Evolutionary conservation across 148 eudicot species (phyloP), one percentile per base, ranked within the genome.

Genomic region (Rhododendron williamsianum): DNA sequence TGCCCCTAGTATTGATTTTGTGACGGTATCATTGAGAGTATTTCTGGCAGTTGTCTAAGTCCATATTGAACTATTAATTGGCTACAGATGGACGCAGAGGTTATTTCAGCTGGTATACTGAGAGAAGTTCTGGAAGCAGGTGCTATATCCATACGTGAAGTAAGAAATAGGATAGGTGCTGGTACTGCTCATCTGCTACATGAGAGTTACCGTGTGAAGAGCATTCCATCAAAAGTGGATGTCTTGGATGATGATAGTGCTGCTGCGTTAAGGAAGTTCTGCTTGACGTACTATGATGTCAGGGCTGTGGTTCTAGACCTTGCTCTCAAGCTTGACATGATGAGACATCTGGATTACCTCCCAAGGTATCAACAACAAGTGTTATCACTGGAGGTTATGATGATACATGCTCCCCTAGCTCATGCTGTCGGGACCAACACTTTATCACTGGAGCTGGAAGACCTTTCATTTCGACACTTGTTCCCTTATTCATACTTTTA

Each of bases 31-130:
- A 58, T 30, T 12, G 41, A 72, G 76, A 33, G 6, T 72, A 1
- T 33, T 27, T 72, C 1, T 43, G 12, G 10, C 49, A 19, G 23
- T 4, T 43, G 56, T n/a, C 56, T 51, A 51, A 10, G 54, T 52
- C 65, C 15, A 25, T 30, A 30, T 15, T 82, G 74, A 41, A 41
- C 45, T 46, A 33, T 48, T 51, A 51, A 51, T 9, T 23, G 67
- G 52, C 12, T 81, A 83, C 91, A 97, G 99, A 97, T 97, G 98
- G 99, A 97, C 83, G 98, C 97, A 81, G 98, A 97, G 91, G 98
- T 94, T 77, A 97, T 97, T 85, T 94, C 98, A 80, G 96, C 97
- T n/a, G 98, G 95, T 78, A 89, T 97, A 76, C 87, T 97, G 46
- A 92, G 98, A 86, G 95, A 95, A 92, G 93, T 88, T 71, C 88